Conservation (phyloP, 225 moss, liverwort and hornwort genomes). For the Takakia lepidozioides region DNA sequence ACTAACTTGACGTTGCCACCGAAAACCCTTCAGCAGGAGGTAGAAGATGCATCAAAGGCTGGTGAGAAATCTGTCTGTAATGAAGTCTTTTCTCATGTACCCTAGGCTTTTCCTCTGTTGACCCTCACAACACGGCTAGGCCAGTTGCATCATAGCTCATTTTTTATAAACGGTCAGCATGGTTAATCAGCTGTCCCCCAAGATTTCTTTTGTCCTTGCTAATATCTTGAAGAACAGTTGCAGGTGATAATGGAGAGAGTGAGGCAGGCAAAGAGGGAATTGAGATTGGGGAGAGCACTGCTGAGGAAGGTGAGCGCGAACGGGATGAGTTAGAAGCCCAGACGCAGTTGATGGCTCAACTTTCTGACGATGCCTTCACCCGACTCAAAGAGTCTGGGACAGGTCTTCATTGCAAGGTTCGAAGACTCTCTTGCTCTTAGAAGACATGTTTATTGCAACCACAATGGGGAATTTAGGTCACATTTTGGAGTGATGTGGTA, state of each 20-base stretch:
- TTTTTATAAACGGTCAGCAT: neutral
- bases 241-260: neutral
- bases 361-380: conserved; percentile 32
- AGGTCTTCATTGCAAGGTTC: conserved; percentile 52
- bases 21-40: too few species aligned
- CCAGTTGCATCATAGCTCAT: neutral
- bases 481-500: too few species aligned
- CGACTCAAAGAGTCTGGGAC: conserved; percentile 45
- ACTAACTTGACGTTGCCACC: too few species aligned
- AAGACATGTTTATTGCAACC: too few species aligned
- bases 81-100: too few species aligned
- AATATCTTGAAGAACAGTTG: too few species aligned
- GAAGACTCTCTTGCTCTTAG: too few species aligned
- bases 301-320: conserved; percentile 5
- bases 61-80: too few species aligned
- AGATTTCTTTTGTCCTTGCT: too few species aligned
- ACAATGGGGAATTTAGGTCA: neutral
- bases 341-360: conserved; percentile 24
- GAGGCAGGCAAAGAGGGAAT: conserved; percentile 2
- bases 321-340: conserved; percentile 25
- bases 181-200: too few species aligned
- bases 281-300: conserved; percentile 11
- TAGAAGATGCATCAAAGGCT: too few species aligned
- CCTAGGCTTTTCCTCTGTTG: too few species aligned
- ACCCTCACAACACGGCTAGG: neutral